These are phyloP conservation scores for Podila horticola DNA, from an alignment of 192 early-diverging fungal genomes.

Conservation along the genomic window DNA sequence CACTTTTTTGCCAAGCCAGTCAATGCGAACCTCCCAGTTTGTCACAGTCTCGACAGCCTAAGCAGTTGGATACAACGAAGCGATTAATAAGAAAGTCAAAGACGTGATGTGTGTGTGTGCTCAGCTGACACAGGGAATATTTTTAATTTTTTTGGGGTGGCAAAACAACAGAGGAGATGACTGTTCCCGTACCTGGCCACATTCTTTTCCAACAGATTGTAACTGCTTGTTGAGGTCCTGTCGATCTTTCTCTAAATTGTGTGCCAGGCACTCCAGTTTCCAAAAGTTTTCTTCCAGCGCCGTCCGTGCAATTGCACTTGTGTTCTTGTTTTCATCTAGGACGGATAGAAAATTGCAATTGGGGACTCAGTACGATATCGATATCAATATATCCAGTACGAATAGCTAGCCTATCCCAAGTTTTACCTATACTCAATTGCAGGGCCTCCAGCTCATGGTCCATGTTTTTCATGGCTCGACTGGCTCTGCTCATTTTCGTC, in stretches of 20 bases:
- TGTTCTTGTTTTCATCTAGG: conserved; percentile 40
- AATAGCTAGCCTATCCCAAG: too few relatives aligned
- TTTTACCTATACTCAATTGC: conserved; percentile 40
- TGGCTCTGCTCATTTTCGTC: conserved; percentile 34
- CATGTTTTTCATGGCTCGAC: conserved; percentile 46
- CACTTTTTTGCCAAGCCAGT: conserved; percentile 30
- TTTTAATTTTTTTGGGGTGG: background rate
- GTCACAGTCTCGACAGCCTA: conserved; percentile 34
- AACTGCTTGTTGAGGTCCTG: conserved; percentile 30
- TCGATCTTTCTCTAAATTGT: conserved; percentile 37
- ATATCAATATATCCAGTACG: too few relatives aligned
- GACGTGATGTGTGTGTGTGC: too few relatives aligned
- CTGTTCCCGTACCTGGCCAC: conserved; percentile 10
- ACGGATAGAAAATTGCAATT: background rate
- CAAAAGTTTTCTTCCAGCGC: conserved; percentile 51
- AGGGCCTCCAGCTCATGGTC: conserved; percentile 39
- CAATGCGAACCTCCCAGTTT: conserved; percentile 49
- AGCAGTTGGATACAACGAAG: too few relatives aligned
- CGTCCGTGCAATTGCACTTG: conserved; percentile 31
- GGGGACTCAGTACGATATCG: too few relatives aligned
- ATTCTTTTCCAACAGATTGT: conserved; percentile 19
- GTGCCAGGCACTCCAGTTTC: conserved; percentile 40
- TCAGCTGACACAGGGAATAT: background rate
- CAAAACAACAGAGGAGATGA: too few relatives aligned
- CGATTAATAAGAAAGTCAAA: background rate